Percentiles rank a stretch among this genome's conserved stretches.
Evolutionary conservation across 306 rosid species (phyloP).

Genomic region (Trifolium fragiferum): DNA sequence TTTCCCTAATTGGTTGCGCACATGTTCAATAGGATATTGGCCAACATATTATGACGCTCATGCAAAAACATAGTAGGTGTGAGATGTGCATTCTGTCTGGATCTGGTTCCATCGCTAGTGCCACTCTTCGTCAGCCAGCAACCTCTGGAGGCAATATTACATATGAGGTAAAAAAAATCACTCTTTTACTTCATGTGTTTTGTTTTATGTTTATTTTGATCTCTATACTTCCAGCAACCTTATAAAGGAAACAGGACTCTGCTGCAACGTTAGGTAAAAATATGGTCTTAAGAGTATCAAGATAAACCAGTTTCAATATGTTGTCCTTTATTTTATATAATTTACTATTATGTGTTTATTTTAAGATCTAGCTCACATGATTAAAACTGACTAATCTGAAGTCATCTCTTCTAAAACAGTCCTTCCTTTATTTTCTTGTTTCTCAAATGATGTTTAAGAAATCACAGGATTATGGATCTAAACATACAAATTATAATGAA

Average conservation of each 20-base stretch:
- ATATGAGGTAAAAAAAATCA: conserved; percentile 66
- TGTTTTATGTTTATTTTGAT: conserved; percentile 18
- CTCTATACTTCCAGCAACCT: conserved; percentile 35
- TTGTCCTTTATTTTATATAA: neutral
- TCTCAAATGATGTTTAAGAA: neutral
- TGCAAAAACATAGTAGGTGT: conserved; percentile 81
- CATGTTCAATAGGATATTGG: conserved; percentile 74
- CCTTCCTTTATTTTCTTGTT: conserved; percentile 8
- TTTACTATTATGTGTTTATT: neutral
- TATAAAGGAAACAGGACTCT: conserved; percentile 2
- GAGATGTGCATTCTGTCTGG: conserved; percentile 89
- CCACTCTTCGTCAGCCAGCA: conserved; percentile 84
- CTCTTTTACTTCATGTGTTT: conserved; percentile 1
- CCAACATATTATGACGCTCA: conserved; percentile 78
- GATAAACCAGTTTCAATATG: conserved; percentile 13
- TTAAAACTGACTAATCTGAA: conserved; percentile 9
- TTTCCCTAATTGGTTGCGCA: conserved; percentile 47
- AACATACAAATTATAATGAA: conserved; percentile 1
- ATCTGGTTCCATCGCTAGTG: conserved; percentile 81
- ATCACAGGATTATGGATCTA: neutral
- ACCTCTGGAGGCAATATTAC: conserved; percentile 85
- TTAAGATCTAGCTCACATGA: neutral
- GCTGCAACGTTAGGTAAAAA: conserved; percentile 14
- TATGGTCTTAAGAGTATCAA: conserved; percentile 19
- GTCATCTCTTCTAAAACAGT: conserved; percentile 6